Percentiles rank a stretch among this genome's conserved stretches.
Evolutionary conservation across 768 basidiomycete genomes (phyloP).

Genomic region (Boletellus emodensis): DNA sequence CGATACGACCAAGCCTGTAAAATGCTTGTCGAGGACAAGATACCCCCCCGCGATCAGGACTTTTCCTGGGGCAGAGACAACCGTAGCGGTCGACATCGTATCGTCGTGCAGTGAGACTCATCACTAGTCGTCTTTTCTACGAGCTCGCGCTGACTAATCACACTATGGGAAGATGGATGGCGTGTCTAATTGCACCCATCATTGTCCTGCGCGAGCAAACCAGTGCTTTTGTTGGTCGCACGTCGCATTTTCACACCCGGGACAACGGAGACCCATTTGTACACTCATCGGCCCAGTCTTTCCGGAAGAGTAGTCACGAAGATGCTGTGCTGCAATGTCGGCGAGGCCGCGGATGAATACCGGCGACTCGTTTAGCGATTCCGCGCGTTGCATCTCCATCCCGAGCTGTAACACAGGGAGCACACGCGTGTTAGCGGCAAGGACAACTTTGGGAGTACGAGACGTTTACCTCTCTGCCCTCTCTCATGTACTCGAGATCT

Average conservation of each 20-base stretch:
- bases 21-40: slow-evolving; percentile 86
- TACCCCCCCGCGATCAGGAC: slow-evolving; percentile 95
- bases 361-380: slow-evolving; percentile 91
- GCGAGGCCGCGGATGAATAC: slow-evolving; percentile 94
- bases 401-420: slow-evolving; percentile 57
- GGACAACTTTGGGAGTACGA: not conserved
- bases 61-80: slow-evolving; percentile 92
- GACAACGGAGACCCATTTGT: slow-evolving; percentile 87
- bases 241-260: slow-evolving; percentile 86
- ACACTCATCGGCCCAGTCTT: slow-evolving; percentile 60
- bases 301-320: slow-evolving; percentile 58
- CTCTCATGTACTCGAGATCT: slow-evolving; percentile 88
- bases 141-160: slow-evolving; percentile 27
- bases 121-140: not conserved
- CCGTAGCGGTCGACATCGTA: slow-evolving; percentile 50
- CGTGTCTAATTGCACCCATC: slow-evolving; percentile 24
- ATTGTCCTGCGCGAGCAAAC: slow-evolving; percentile 73
- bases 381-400: slow-evolving; percentile 83
- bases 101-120: not conserved
- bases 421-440: slow-evolving; percentile 1
- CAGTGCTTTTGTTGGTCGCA: slow-evolving; percentile 87
- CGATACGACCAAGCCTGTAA: slow-evolving; percentile 84
- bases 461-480: slow-evolving; percentile 77
- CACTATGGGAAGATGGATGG: not conserved
- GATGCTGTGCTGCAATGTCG: slow-evolving; percentile 81